Evolutionary conservation across 805 yeast species (phyloP), one percentile per base, ranked within the genome.

Genomic region (Nakazawaea populi): DNA sequence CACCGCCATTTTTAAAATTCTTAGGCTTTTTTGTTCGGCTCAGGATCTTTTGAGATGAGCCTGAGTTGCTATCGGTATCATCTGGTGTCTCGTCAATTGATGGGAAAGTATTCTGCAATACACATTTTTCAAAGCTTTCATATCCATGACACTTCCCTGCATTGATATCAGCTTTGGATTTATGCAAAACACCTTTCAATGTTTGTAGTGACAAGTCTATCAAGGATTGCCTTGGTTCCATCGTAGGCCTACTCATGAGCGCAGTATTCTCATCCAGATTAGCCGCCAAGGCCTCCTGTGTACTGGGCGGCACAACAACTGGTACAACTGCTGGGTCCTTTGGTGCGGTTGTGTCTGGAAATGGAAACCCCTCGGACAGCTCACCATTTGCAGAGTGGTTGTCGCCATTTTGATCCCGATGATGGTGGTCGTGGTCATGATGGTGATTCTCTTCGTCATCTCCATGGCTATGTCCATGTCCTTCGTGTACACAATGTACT

Each of bases 401-500:
- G 5, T 12, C 11, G 11, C 35, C 30, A 6, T 29, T 27, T 5
- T 41, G 31, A 12, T 41, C 44, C 8, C 27, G 30, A 10, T 35
- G 29, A 41, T 31, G 31, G 24, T 49, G 32, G n/a, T 40, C 36
- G 34, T 49, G 47, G 24, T 47, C 53, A 31, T 47, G 52, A 12
- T 42, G 47, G 5, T 6, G 6, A 27, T 47, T 31, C n/a, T 42
- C 37, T 4, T 48, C 46, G 2, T 52, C 55, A 11, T 46, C 51
- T 6, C 55, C 54, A 45, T 62, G 60, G 34, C 44, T 47, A 51
- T 52, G 58, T 39, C 49, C 49, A 42, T 55, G 44, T 10, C 68
- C 75, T 10, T 72, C 80, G 59, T 90, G 96, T 12, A 81, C 85
- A 66, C 97, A 90, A 62, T 90, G 97, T 0, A 91, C 87, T 35